These are phyloP conservation scores for Apophysomyces trapeziformis DNA, from an alignment of 371 early-diverging fungal genomes.

Conservation along the genomic window DNA sequence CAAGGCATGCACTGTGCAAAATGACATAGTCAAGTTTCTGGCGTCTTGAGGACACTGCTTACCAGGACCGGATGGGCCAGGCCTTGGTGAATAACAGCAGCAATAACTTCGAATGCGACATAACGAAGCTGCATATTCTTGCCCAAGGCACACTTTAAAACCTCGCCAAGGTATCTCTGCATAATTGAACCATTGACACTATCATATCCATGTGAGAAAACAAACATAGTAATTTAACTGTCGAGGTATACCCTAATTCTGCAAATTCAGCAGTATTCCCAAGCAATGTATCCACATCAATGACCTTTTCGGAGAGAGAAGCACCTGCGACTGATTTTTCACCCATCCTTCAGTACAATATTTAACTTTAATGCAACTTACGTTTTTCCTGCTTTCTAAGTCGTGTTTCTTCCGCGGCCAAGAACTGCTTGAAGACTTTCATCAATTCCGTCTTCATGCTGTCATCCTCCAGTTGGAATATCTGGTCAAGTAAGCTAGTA, in stretches of 20 bases:
- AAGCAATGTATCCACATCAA: conserved; percentile 74
- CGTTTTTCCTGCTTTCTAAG: conserved; percentile 48
- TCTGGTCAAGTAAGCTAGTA: conserved; percentile 67
- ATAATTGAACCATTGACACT: conserved; percentile 81
- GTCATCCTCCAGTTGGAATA: conserved; percentile 56
- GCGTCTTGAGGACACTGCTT: conserved; percentile 15
- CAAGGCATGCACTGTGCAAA: conserved; percentile 73
- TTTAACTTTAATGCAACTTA: conserved; percentile 13
- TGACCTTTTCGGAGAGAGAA: conserved; percentile 36
- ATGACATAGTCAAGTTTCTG: background rate
- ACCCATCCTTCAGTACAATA: background rate
- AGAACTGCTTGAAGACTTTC: conserved; percentile 70
- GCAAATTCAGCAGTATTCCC: conserved; percentile 82
- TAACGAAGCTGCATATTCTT: conserved; percentile 50
- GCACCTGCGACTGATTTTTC: conserved; percentile 14
- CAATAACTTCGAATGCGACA: conserved; percentile 79
- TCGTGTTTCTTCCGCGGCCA: conserved; percentile 64
- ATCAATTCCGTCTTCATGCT: conserved; percentile 71
- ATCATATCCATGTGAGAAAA: conserved; percentile 2
- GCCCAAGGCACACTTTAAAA: conserved; percentile 72
- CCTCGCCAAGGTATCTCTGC: conserved; percentile 78
- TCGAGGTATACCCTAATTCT: conserved; percentile 61
- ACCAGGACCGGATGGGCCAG: conserved; percentile 86
- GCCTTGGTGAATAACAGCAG: conserved; percentile 80
- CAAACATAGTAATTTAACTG: background rate